phyloP scores from a whole-genome alignment of 331 rosid species.

The Rosa hybrid region DNA sequence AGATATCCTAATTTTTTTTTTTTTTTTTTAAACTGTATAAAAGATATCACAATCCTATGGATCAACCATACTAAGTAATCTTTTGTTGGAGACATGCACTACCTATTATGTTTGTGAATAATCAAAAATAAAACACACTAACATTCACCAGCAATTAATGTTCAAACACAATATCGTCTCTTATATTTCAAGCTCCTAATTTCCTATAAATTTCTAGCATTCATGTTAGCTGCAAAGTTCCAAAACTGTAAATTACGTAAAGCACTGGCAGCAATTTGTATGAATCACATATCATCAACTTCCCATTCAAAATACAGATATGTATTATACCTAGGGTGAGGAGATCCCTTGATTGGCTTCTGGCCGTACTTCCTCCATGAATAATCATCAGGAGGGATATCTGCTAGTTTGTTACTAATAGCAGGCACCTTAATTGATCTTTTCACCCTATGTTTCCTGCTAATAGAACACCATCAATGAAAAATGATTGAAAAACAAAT shows the following conservation, averaged over 20 bases:
- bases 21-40: background rate
- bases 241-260: background rate
- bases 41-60: background rate
- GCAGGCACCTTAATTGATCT: constrained; percentile 99
- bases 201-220: constrained; percentile 25
- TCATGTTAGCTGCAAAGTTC: background rate
- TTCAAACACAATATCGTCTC: background rate
- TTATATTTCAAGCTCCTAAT: background rate
- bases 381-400: constrained; percentile 97
- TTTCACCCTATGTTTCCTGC: constrained; percentile 94
- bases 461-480: constrained; percentile 20
- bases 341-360: constrained; percentile 99
- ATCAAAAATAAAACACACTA: no score
- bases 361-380: constrained; percentile 99
- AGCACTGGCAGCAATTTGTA: background rate
- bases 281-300: constrained; percentile 3
- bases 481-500: constrained; percentile 6
- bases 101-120: background rate
- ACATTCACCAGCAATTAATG: background rate
- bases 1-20: background rate
- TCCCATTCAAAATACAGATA: constrained; percentile 23
- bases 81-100: background rate
- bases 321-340: constrained; percentile 85
- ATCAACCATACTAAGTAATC: background rate
- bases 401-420: constrained; percentile 96